A percentile compares a stretch with the other conserved stretches of the same genome.
phyloP scores from a whole-genome alignment of 306 rosid genomes.

The Trifolium repens region DNA sequence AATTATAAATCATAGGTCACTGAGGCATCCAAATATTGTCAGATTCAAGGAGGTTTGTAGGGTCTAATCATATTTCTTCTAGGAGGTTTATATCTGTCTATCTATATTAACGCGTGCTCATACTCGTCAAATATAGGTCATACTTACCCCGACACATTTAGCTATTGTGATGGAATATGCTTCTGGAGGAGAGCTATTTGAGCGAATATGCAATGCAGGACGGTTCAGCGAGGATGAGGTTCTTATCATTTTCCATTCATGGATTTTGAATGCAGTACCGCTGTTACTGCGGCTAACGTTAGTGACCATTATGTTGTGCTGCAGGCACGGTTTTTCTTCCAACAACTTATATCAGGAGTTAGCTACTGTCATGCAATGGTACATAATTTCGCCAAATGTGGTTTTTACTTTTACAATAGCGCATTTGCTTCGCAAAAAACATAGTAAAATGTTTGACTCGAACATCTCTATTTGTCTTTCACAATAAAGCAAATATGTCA shows the following conservation, averaged over 20 bases:
- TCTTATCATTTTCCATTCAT: conserved; percentile 31
- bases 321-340: conserved; percentile 98
- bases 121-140: conserved; percentile 55
- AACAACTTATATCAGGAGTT: conserved; percentile 94
- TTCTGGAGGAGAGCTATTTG: conserved; percentile 96
- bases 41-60: conserved; percentile 89
- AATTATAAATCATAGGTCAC: conserved; percentile 91
- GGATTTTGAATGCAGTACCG: conserved; percentile 24
- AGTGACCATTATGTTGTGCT: conserved; percentile 39
- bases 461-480: conserved; percentile 32
- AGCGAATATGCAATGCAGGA: conserved; percentile 96
- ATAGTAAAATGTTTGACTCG: conserved; percentile 28
- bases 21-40: conserved; percentile 97
- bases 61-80: conserved; percentile 30
- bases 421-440: conserved; percentile 16
- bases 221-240: conserved; percentile 96
- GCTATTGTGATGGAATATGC: conserved; percentile 98
- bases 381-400: neutral
- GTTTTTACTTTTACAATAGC: neutral
- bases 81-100: neutral
- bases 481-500: conserved; percentile 86
- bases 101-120: conserved; percentile 27
- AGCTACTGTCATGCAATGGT: conserved; percentile 98
- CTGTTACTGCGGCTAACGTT: conserved; percentile 29
- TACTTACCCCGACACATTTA: conserved; percentile 88